Conservation (phyloP, 371 early-diverging fungal genomes). For the Capillidium heterosporum region DNA sequence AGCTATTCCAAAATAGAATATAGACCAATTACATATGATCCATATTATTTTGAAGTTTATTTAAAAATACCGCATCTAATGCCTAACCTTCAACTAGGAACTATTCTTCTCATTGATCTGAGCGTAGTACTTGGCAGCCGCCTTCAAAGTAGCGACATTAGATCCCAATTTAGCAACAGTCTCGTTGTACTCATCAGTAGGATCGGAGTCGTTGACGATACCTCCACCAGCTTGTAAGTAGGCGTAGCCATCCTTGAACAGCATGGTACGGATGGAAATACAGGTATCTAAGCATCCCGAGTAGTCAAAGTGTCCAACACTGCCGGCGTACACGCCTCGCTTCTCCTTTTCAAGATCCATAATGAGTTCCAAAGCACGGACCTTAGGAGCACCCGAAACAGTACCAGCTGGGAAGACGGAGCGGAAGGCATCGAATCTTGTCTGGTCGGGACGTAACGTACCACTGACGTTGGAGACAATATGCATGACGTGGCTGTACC, state of each 20-base stretch:
- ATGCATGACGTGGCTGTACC: constrained; percentile 94
- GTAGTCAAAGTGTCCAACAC: constrained; percentile 89
- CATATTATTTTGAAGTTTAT: too few relatives aligned
- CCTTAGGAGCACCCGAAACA: constrained; percentile 93
- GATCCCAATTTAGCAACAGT: constrained; percentile 87
- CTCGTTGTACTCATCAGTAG: constrained; percentile 82
- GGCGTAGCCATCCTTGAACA: constrained; percentile 84
- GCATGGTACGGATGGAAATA: constrained; percentile 93
- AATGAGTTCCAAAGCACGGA: constrained; percentile 87
- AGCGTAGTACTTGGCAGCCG: constrained; percentile 58
- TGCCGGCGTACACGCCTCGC: constrained; percentile 91
- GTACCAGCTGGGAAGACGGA: constrained; percentile 96
- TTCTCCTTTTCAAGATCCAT: constrained; percentile 73
- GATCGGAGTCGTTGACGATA: constrained; percentile 86
- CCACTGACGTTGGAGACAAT: constrained; percentile 90
- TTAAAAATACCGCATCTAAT: too few relatives aligned
- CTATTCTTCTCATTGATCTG: too few relatives aligned
- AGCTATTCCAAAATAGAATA: too few relatives aligned
- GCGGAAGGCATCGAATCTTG: constrained; percentile 86
- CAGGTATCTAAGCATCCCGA: constrained; percentile 86
- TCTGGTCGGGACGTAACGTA: constrained; percentile 63
- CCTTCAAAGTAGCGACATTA: constrained; percentile 65
- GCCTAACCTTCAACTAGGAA: too few relatives aligned
- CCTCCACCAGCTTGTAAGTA: constrained; percentile 92
- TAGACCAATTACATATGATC: too few relatives aligned